Evolutionary conservation across 1,139 yeast genomes (phyloP).

Genomic region (Pneumocystis sp.): DNA sequence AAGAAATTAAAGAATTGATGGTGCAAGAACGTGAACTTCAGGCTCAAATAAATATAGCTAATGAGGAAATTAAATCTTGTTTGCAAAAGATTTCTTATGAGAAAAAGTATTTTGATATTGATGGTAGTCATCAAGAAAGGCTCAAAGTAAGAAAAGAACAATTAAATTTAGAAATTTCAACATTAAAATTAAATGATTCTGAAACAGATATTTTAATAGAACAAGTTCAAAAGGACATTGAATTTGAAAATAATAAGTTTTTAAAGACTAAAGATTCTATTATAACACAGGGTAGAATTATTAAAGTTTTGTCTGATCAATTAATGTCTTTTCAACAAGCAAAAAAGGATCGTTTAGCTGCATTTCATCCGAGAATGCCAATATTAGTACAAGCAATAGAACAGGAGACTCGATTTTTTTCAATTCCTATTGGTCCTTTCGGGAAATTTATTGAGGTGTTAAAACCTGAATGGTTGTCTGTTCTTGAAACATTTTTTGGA

Average conservation of each 20-base stretch:
- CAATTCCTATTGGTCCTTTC: constrained; percentile 67
- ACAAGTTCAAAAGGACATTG: constrained; percentile 16
- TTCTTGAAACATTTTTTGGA: constrained; percentile 42
- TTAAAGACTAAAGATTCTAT: constrained; percentile 23
- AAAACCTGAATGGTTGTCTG: constrained; percentile 43
- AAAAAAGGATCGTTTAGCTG: constrained; percentile 20
- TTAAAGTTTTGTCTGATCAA: constrained; percentile 22
- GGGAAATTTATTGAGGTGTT: constrained; percentile 51
- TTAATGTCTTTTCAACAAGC: constrained; percentile 15
- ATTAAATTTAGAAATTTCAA: constrained; percentile 19
- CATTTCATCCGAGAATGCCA: constrained; percentile 37
- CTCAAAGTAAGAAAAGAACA: constrained; percentile 19
- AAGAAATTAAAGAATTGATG: not conserved
- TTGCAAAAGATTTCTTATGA: constrained; percentile 19
- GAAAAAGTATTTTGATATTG: constrained; percentile 5
- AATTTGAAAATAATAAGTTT: constrained; percentile 24
- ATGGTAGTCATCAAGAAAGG: constrained; percentile 12
- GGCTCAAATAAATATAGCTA: constrained; percentile 19
- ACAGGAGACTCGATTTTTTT: constrained; percentile 26
- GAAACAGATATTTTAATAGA: constrained; percentile 14
- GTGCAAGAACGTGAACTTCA: not conserved
- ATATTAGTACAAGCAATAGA: constrained; percentile 32
- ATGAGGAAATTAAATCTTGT: constrained; percentile 18
- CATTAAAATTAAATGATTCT: constrained; percentile 16
- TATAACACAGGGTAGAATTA: constrained; percentile 26